These are phyloP conservation scores for Heliamphora pulchella DNA, from an alignment of 179 eudicot genomes.

Conservation along the genomic window DNA sequence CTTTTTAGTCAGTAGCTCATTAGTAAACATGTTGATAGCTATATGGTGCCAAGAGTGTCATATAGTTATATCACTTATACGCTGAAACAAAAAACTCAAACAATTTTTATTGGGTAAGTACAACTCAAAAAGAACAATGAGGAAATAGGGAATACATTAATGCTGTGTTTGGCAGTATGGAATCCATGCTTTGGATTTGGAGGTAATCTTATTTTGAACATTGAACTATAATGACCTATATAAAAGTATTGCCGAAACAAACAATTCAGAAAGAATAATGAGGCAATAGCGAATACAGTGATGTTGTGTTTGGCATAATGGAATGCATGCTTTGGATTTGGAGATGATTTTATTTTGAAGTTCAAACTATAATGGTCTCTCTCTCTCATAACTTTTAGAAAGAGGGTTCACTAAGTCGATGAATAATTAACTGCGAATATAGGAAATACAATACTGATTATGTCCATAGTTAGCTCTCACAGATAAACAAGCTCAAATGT, in stretches of 20 bases:
- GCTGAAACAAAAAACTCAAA: no score
- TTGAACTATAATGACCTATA: neutral
- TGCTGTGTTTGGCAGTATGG: no score
- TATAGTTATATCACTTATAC: no score
- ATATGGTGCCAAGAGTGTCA: no score
- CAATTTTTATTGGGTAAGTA: no score
- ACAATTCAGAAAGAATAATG: neutral
- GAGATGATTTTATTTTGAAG: neutral
- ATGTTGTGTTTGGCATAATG: neutral
- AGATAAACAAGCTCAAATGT: neutral
- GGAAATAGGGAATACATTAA: no score
- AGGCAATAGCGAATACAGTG: neutral
- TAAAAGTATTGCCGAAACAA: neutral
- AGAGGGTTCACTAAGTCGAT: no score
- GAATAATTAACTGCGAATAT: neutral
- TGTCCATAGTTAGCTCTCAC: neutral
- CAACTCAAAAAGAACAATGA: no score
- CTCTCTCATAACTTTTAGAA: neutral
- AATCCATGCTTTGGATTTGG: no score
- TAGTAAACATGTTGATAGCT: conserved; percentile 4
- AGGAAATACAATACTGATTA: neutral
- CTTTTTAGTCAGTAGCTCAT: neutral
- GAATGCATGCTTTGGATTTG: conserved; percentile 5
- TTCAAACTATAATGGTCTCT: neutral
- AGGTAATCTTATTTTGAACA: no score